Conservation (phyloP, 108 stramenopile genomes). For the Chaetoceros muelleri region DNA sequence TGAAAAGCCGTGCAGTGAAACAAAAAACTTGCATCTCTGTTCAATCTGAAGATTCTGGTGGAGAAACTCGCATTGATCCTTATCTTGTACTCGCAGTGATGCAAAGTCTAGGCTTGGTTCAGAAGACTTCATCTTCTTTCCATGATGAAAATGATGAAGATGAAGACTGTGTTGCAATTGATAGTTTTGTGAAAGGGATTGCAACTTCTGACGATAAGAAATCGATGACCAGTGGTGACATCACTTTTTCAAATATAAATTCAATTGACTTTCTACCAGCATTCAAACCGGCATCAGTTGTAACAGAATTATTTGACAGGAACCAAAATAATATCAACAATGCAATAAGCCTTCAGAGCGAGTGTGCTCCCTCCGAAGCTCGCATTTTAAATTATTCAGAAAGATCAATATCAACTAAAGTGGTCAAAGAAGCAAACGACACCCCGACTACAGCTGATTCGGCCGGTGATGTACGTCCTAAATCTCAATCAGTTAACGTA, state of each 20-base stretch:
- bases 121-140: not conserved
- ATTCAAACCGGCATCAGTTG: not conserved
- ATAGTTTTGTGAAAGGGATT: not conserved
- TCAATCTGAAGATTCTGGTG: not conserved
- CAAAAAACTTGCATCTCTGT: not conserved
- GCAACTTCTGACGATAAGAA: not conserved
- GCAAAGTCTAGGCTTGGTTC: conserved; percentile 45
- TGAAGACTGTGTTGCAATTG: not conserved
- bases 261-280: not conserved
- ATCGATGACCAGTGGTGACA: not conserved
- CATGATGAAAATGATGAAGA: not conserved
- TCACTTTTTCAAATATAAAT: not conserved
- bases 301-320: not conserved
- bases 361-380: not conserved
- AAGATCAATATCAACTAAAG: not conserved
- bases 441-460: not conserved
- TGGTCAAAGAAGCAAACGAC: not conserved
- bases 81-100: conserved; percentile 55
- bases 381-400: not conserved
- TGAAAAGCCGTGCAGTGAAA: conserved; percentile 11
- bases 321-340: too few relatives aligned
- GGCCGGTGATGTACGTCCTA: not conserved
- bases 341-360: too few relatives aligned
- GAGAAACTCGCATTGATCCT: conserved; percentile 29
- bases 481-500: not conserved